Base-by-base conservation (phyloP, 2,329 filamentous ascomycete genomes). In the Tolypocladium album region DNA sequence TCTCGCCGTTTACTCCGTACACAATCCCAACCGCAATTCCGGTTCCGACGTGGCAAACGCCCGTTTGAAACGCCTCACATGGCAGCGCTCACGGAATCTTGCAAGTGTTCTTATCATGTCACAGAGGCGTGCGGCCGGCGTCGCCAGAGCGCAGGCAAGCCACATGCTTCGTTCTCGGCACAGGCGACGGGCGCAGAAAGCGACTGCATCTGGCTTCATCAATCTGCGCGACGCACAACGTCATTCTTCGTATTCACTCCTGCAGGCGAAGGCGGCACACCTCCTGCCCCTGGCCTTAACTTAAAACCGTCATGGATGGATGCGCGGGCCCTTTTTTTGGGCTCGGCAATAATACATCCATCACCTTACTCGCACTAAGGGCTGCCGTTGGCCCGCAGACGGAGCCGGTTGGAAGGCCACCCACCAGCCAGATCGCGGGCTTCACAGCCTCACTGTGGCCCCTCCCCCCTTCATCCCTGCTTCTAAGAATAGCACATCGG, bases 231-330 rank as follows among this genome's bases (percentile, higher is more conserved):
- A 34, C 50, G 31, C 31, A 13, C 50, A 22, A 53, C 50, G 50
- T 59, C 58, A 59, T 57, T 50, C 53, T 59, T 59, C 58, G 58
- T 59, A 59, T 59, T 57, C 58, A 47, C 50, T n/a, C 50, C 17
- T 15, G 17, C 15, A 1, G 43, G 36, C n/a, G 22, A 27, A 47
- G n/a, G 20, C 1, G 27, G 47, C 24, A 34, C 17, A 34, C 47
- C 13, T 20, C 27, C 31, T 20, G 9, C 50, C 31, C 50, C 50
- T 24, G 27, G 9, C 17, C 17, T 22, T 36, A 36, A 34, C 50
- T 53, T 36, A 22, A 36, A 52, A 52, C 15, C 11, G 27, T 11
- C 47, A 9, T 6, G 45, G 45, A 31, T 7, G 27, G 45, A 27
- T 53, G 50, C 27, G 27, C 17, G 27, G 9, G 31, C 50, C 31